Conservation (phyloP, 306 rosid genomes). For the Cicer cuneatum region DNA sequence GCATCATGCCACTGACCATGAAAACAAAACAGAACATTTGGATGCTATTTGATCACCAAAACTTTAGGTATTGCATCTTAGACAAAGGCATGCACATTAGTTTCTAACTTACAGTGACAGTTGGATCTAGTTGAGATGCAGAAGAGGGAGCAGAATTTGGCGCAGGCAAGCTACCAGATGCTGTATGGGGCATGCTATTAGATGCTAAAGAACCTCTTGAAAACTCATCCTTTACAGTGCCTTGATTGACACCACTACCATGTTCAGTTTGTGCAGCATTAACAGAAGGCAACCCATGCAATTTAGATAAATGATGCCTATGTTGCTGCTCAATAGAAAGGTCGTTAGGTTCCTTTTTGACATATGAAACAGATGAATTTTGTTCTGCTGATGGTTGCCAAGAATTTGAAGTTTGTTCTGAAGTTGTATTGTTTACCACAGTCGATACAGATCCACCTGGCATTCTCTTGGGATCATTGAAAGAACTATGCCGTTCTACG, state of each 20-base stretch:
- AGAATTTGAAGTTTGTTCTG: conserved; percentile 64
- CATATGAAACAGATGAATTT: conserved; percentile 58
- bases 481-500: conserved; percentile 64
- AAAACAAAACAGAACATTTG: conserved; percentile 9
- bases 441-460: conserved; percentile 71
- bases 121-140: conserved; percentile 57
- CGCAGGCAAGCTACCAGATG: conserved; percentile 57
- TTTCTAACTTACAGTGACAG: conserved; percentile 52
- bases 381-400: conserved; percentile 77
- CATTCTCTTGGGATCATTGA: conserved; percentile 67
- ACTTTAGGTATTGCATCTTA: conserved; percentile 1
- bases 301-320: conserved; percentile 57
- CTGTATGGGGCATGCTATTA: conserved; percentile 50
- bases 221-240: conserved; percentile 65
- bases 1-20: conserved; percentile 2
- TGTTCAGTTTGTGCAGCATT: conserved; percentile 66
- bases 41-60: conserved; percentile 28
- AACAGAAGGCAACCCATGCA: conserved; percentile 68
- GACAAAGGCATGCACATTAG: conserved; percentile 16
- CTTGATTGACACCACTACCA: conserved; percentile 57
- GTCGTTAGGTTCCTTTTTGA: conserved; percentile 72
- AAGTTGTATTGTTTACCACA: conserved; percentile 56
- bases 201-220: conserved; percentile 70
- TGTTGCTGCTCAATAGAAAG: conserved; percentile 74
- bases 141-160: conserved; percentile 62